A percentile compares a stretch with the other conserved stretches of the same genome.
phyloP scores from a whole-genome alignment of 2,329 filamentous ascomycete species.

The Aspergillus brasiliensis region DNA sequence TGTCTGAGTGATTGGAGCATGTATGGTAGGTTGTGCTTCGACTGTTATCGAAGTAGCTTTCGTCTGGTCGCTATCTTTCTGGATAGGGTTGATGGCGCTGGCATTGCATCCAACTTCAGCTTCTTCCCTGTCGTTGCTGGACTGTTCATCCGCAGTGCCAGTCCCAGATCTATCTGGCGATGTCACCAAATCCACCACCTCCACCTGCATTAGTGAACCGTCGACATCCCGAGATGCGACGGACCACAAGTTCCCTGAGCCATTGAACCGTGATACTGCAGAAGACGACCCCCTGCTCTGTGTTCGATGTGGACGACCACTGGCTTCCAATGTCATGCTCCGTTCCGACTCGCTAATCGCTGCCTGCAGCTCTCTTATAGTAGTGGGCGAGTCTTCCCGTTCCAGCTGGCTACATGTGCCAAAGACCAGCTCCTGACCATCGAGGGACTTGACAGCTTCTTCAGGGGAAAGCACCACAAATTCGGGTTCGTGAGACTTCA shows the following conservation, averaged over 20 bases:
- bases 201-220: conserved; percentile 65
- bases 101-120: neutral
- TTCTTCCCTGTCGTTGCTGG: neutral
- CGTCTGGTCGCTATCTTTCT: neutral
- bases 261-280: conserved; percentile 28
- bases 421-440: conserved; percentile 76
- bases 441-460: conserved; percentile 66
- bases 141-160: conserved; percentile 4
- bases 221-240: conserved; percentile 68
- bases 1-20: neutral
- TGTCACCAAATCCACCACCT: conserved; percentile 62
- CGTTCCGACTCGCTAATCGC: conserved; percentile 36
- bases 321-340: conserved; percentile 12
- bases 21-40: neutral
- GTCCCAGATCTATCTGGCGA: conserved; percentile 30
- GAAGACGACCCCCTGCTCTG: conserved; percentile 6
- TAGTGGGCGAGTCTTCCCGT: conserved; percentile 68
- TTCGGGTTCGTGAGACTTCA: conserved; percentile 39
- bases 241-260: conserved; percentile 63
- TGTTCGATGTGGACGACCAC: neutral
- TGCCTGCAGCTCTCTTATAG: conserved; percentile 40
- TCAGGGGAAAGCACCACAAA: conserved; percentile 69
- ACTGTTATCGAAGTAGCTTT: neutral
- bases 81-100: neutral
- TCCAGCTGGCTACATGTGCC: conserved; percentile 84